Conservation (phyloP, 495 filamentous ascomycete genomes). For the Staphylotrichum longicolle region DNA sequence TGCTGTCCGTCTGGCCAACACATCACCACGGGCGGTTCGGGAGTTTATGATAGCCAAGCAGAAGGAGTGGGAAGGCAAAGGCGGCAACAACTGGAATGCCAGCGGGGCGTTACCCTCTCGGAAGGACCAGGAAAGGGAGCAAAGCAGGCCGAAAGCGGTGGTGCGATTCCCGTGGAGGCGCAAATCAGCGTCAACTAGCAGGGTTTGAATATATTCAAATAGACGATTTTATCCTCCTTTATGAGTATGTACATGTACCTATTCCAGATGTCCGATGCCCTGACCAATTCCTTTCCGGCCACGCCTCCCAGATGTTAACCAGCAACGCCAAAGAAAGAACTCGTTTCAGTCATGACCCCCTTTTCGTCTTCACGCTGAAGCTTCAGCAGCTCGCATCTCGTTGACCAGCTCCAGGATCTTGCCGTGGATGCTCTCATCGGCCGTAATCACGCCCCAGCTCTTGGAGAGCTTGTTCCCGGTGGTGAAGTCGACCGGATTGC, state of each 20-base stretch:
- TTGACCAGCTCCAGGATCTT: slow-evolving; percentile 24
- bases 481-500: slow-evolving; percentile 42
- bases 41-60: slow-evolving; percentile 32
- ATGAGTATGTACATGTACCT: too few relatives aligned
- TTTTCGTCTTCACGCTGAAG: neutral
- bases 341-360: too few relatives aligned
- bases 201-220: too few relatives aligned
- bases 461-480: slow-evolving; percentile 34
- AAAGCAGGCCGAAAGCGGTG: too few relatives aligned
- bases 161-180: too few relatives aligned
- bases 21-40: slow-evolving; percentile 23
- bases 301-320: too few relatives aligned
- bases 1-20: slow-evolving; percentile 14
- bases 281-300: too few relatives aligned
- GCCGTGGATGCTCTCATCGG: slow-evolving; percentile 29
- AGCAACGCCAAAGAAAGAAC: too few relatives aligned
- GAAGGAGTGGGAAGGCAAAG: slow-evolving; percentile 25
- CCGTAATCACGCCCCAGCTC: slow-evolving; percentile 33
- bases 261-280: too few relatives aligned
- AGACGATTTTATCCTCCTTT: too few relatives aligned
- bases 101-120: slow-evolving; percentile 16
- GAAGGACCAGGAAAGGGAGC: too few relatives aligned
- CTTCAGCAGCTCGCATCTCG: slow-evolving; percentile 5
- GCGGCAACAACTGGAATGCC: neutral
- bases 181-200: too few relatives aligned